These are phyloP conservation scores for Aspergillus indologenus DNA, from an alignment of 495 filamentous ascomycete genomes.

Conservation along the genomic window DNA sequence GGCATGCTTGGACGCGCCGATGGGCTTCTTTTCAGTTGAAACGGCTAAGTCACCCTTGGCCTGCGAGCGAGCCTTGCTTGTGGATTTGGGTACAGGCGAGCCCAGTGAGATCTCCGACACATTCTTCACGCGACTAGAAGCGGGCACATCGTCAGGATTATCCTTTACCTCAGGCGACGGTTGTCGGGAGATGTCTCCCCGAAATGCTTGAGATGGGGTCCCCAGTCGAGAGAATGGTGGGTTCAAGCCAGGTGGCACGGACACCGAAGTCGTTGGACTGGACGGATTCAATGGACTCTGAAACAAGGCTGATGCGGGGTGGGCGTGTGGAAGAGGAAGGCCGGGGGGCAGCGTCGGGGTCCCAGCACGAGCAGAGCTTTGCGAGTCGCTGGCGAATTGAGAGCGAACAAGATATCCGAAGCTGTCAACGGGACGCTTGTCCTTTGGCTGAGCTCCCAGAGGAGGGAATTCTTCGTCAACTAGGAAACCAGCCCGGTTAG, in stretches of 20 bases:
- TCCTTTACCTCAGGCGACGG: conserved; percentile 23
- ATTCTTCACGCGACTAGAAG: conserved; percentile 31
- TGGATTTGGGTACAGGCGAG: conserved; percentile 41
- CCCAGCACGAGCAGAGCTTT: conserved; percentile 37
- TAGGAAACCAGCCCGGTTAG: conserved; percentile 27
- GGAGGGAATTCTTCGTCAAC: conserved; percentile 55
- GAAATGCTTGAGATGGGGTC: conserved; percentile 28
- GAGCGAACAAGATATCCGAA: conserved; percentile 47
- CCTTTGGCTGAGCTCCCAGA: conserved; percentile 36
- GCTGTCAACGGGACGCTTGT: conserved; percentile 38
- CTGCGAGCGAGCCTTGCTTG: conserved; percentile 29
- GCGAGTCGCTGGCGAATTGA: conserved; percentile 35
- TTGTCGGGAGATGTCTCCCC: conserved; percentile 22
- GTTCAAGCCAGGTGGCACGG: conserved; percentile 31
- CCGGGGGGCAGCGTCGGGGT: conserved; percentile 67
- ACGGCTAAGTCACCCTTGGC: conserved; percentile 26
- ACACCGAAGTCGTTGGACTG: conserved; percentile 33
- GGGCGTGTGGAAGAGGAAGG: conserved; percentile 54
- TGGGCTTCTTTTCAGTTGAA: conserved; percentile 21
- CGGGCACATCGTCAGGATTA: conserved; percentile 14
- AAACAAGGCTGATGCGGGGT: conserved; percentile 43
- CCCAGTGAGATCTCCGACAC: conserved; percentile 42
- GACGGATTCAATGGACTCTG: conserved; percentile 35
- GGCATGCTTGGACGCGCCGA: conserved; percentile 9
- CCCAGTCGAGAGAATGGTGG: conserved; percentile 25